Evolutionary conservation across 352 stramenopile genomes (phyloP), one percentile per base, ranked within the genome.

Genomic region (Phytopythium montanum): DNA sequence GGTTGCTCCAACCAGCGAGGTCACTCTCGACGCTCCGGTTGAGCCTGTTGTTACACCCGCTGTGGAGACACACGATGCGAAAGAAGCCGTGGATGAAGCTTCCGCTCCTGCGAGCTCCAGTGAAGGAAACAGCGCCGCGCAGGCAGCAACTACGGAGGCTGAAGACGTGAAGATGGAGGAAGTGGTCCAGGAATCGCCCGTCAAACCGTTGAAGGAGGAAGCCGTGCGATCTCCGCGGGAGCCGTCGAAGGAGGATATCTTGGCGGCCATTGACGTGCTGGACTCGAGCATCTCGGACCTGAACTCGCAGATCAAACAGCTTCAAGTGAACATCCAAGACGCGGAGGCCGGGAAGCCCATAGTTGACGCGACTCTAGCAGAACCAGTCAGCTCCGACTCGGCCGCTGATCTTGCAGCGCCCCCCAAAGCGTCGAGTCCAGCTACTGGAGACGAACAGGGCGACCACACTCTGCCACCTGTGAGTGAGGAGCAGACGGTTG

Each of bases 171-270:
- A 41, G 31, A 42, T 39, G 31, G 29, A 42, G 33, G 52, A 58
- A 5, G 21, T 18, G n/a, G 33, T 5, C 21, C 33, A 48, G 33
- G 12, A 18, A 48, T 58, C 33, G 2, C 34, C 38, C 6, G 23
- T 16, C 23, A 58, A 34, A 21, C 18, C 33, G 14, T 33, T 58
- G 48, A 25, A 53, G 12, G 34, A 41, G 59, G 28, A 64, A 36
- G 16, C 29, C 31, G 14, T 31, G 21, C 38, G 46, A 45, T 51
- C 42, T 26, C 36, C 21, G 19, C 34, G 65, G 19, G 76, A 78
- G 29, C 70, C 72, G 1, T 83, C 80, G 39, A 95, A 95, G 57
- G 83, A 93, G 60, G 69, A 80, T 25, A 92, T 95, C 66, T 64
- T 95, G n/a, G 72, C 66, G 6, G 77, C 84, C 16, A 95, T 95